phyloP scores from a whole-genome alignment of 768 basidiomycete species.

The Pulveroboletus frians region DNA sequence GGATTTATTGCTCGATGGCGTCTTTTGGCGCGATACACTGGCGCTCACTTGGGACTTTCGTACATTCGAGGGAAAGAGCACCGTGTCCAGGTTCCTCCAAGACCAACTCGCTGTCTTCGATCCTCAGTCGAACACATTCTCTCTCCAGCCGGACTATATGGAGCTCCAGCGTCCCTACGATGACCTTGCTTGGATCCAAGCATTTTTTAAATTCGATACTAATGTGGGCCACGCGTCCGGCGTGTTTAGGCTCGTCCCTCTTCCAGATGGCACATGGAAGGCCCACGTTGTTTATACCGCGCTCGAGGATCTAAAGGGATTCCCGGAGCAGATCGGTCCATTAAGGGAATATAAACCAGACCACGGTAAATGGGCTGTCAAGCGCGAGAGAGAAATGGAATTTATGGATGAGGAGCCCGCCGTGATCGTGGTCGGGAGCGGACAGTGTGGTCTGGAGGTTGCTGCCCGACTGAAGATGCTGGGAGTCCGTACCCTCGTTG shows the following conservation, averaged over 20 bases:
- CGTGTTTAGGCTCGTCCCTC: slow-evolving; percentile 44
- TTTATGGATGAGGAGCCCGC: slow-evolving; percentile 40
- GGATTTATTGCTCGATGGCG: slow-evolving; percentile 30
- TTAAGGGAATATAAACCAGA: slow-evolving; percentile 39
- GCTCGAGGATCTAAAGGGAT: slow-evolving; percentile 45
- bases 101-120: slow-evolving; percentile 36
- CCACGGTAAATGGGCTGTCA: slow-evolving; percentile 29
- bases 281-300: slow-evolving; percentile 46
- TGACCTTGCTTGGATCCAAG: slow-evolving; percentile 42
- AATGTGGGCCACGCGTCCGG: slow-evolving; percentile 37
- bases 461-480: slow-evolving; percentile 45
- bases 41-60: slow-evolving; percentile 61
- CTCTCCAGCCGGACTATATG: slow-evolving; percentile 17
- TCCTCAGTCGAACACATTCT: slow-evolving; percentile 18
- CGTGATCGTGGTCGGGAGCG: slow-evolving; percentile 48
- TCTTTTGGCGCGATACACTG: slow-evolving; percentile 58
- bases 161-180: slow-evolving; percentile 27
- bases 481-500: slow-evolving; percentile 10
- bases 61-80: slow-evolving; percentile 42
- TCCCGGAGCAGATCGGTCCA: slow-evolving; percentile 41
- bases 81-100: slow-evolving; percentile 41
- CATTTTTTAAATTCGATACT: slow-evolving; percentile 41
- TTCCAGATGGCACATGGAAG: slow-evolving; percentile 40
- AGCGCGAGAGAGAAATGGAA: slow-evolving; percentile 24
- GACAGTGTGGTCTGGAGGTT: slow-evolving; percentile 51